phyloP scores from a whole-genome alignment of 2,329 filamentous ascomycete genomes.

The Claviceps maximensis region DNA sequence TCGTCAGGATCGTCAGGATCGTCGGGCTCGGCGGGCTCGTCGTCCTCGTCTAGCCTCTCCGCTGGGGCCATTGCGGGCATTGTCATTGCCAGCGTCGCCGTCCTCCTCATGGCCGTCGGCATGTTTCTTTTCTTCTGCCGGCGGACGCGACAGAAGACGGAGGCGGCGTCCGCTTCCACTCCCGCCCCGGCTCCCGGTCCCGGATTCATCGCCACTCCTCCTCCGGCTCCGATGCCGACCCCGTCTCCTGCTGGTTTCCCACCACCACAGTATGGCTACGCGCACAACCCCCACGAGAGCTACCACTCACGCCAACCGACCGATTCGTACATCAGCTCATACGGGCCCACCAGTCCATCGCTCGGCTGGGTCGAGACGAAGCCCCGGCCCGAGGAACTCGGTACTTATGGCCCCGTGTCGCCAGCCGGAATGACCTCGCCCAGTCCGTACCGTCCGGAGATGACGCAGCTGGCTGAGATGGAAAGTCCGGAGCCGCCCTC shows the following conservation, averaged over 20 bases:
- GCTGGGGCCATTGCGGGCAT: conserved; percentile 13
- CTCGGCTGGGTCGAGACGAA: conserved; percentile 3
- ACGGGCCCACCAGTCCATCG: background rate
- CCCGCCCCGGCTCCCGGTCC: conserved; percentile 1
- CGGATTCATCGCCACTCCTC: background rate
- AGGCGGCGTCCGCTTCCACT: too few relatives aligned
- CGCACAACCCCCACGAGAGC: conserved; percentile 4
- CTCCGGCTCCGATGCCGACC: background rate
- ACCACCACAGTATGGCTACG: conserved; percentile 4
- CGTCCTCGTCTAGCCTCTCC: conserved; percentile 4
- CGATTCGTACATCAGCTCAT: conserved; percentile 7
- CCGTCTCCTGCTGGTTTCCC: conserved; percentile 2
- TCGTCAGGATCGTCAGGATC: background rate
- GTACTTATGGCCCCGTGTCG: background rate
- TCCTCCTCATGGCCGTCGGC: conserved; percentile 10
- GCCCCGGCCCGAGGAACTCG: conserved; percentile 5
- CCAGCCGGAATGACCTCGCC: background rate
- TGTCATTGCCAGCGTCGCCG: conserved; percentile 13
- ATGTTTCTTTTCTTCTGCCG: conserved; percentile 9
- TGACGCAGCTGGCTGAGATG: conserved; percentile 9
- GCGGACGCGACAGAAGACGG: background rate
- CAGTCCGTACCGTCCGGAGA: background rate
- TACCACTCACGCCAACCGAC: background rate
- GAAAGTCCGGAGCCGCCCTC: conserved; percentile 6
- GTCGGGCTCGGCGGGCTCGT: background rate